A percentile compares a stretch with the other conserved stretches of the same genome.
phyloP scores from a whole-genome alignment of 805 yeast species.

The Ogataea saltuana region DNA sequence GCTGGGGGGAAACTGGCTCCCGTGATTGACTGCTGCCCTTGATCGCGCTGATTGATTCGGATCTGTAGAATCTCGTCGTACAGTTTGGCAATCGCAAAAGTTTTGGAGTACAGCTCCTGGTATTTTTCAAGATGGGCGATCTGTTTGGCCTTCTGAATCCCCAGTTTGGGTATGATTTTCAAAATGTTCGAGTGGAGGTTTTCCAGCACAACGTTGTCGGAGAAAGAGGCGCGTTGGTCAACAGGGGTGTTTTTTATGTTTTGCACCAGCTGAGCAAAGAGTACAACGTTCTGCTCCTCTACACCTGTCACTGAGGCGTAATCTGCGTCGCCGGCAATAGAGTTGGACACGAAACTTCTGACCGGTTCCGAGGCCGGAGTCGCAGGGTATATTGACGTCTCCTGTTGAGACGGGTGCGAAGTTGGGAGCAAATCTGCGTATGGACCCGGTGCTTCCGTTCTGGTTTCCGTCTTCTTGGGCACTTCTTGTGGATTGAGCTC shows the following conservation, averaged over 20 bases:
- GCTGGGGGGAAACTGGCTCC: conserved; percentile 3
- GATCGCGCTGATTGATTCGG: conserved; percentile 38
- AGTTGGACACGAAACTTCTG: no score
- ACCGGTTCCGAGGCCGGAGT: not conserved
- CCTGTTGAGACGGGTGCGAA: no score
- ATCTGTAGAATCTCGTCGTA: conserved; percentile 75
- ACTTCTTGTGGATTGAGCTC: conserved; percentile 56
- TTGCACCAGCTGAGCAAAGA: conserved; percentile 68
- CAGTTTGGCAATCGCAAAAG: conserved; percentile 71
- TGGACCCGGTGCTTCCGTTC: conserved; percentile 27
- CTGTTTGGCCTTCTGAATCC: conserved; percentile 56
- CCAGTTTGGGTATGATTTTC: conserved; percentile 67
- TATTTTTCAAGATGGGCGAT: conserved; percentile 62
- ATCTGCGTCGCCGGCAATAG: conserved; percentile 5
- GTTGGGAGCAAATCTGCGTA: conserved; percentile 31
- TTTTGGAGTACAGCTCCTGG: conserved; percentile 73
- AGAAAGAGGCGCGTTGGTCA: conserved; percentile 33
- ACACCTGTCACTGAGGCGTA: conserved; percentile 46
- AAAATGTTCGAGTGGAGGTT: conserved; percentile 61
- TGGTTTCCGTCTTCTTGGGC: no score
- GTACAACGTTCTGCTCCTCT: conserved; percentile 70
- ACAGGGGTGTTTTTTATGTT: conserved; percentile 47
- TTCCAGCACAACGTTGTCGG: conserved; percentile 50
- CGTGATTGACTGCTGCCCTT: no score
- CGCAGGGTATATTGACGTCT: not conserved